Conservation (phyloP, 2,329 filamentous ascomycete species). For the Ambrosiella beaveri region DNA sequence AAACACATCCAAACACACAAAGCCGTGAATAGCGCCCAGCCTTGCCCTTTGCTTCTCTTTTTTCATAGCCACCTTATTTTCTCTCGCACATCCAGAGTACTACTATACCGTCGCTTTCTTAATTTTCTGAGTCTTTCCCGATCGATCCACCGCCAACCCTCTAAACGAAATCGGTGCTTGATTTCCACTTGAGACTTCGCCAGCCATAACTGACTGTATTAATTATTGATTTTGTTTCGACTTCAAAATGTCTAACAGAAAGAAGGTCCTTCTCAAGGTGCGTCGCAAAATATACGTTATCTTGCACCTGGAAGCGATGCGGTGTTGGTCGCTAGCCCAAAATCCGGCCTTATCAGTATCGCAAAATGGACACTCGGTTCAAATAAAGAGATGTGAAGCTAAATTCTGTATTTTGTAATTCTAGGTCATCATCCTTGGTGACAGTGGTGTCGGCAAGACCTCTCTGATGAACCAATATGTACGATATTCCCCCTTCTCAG, state of each 20-base stretch:
- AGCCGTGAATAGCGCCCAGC: background rate
- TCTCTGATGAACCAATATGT: constrained; percentile 99
- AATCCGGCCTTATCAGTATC: background rate
- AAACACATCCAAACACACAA: background rate
- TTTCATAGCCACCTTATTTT: constrained; percentile 1
- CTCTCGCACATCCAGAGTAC: background rate
- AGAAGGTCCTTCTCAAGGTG: constrained; percentile 87
- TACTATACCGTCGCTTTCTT: background rate
- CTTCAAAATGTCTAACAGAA: constrained; percentile 55
- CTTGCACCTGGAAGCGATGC: background rate
- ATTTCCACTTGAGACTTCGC: background rate
- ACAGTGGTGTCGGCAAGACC: constrained; percentile 97
- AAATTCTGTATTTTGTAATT: background rate
- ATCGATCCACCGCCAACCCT: background rate
- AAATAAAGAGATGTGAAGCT: background rate
- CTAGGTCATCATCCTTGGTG: constrained; percentile 95
- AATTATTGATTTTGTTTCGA: background rate
- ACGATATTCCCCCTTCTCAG: constrained; percentile 24
- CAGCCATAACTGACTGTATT: background rate
- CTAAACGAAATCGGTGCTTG: background rate
- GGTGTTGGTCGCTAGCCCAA: background rate
- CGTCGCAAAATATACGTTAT: constrained; percentile 11
- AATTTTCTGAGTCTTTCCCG: background rate
- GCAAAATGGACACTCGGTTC: background rate
- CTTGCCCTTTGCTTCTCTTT: constrained; percentile 2